These are phyloP conservation scores for Aspergillus brasiliensis DNA, from an alignment of 2,329 filamentous ascomycete genomes.

Conservation along the genomic window DNA sequence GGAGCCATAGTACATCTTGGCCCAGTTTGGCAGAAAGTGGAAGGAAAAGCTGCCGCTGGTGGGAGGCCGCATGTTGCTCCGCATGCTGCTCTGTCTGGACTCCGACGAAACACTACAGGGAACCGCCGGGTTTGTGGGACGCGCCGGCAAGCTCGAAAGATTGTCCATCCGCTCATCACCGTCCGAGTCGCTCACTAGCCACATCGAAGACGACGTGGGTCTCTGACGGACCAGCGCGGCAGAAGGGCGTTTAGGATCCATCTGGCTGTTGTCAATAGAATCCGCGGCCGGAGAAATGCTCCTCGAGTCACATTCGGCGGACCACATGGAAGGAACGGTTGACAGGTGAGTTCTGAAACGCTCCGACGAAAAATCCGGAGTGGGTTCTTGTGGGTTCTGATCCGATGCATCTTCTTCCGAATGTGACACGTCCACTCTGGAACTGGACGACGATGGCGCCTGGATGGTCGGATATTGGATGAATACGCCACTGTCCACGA, in stretches of 20 bases:
- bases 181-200: conserved; percentile 37
- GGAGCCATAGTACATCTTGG: conserved; percentile 69
- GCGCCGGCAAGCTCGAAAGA: conserved; percentile 38
- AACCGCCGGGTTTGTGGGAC: conserved; percentile 34
- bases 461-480: conserved; percentile 44
- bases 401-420: conserved; percentile 27
- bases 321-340: conserved; percentile 48
- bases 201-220: conserved; percentile 32
- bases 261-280: conserved; percentile 21
- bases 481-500: conserved; percentile 38
- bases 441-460: conserved; percentile 42
- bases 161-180: conserved; percentile 40
- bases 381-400: conserved; percentile 29
- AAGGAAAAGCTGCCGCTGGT: conserved; percentile 50
- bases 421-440: conserved; percentile 41
- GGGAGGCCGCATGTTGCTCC: conserved; percentile 39
- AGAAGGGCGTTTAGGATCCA: conserved; percentile 26
- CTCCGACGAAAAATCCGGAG: conserved; percentile 36
- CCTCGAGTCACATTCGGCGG: conserved; percentile 36
- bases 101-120: conserved; percentile 48
- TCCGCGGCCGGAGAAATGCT: conserved; percentile 26
- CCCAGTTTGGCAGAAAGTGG: conserved; percentile 51
- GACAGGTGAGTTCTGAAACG: conserved; percentile 49
- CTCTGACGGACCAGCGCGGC: conserved; percentile 27
- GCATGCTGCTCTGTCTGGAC: conserved; percentile 40